Evolutionary conservation across 495 filamentous ascomycete genomes (phyloP).

Genomic region (Schizothecium vesticola): DNA sequence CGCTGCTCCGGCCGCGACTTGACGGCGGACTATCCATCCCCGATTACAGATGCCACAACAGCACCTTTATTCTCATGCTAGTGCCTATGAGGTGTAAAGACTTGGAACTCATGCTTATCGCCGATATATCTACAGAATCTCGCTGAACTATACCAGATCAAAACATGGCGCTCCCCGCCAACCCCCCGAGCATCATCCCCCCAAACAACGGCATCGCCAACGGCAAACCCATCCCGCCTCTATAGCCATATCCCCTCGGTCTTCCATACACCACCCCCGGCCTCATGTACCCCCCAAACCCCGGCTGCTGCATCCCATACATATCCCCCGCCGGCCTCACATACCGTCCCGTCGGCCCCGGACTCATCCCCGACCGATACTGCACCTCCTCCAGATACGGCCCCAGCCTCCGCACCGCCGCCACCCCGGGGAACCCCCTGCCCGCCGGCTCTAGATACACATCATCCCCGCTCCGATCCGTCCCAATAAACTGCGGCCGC

Average conservation of each 20-base stretch:
- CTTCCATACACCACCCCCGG: slow-evolving; percentile 1
- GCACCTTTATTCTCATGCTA: no score
- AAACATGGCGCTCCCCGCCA: neutral
- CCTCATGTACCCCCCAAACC: neutral
- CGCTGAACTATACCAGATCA: neutral
- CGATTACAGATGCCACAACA: no score
- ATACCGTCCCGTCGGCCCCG: slow-evolving; percentile 16
- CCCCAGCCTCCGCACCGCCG: slow-evolving; percentile 6
- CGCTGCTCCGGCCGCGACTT: neutral
- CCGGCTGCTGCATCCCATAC: neutral
- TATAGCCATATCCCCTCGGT: slow-evolving; percentile 3
- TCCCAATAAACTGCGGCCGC: slow-evolving; percentile 15
- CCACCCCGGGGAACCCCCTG: slow-evolving; percentile 19
- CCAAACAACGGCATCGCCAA: slow-evolving; percentile 2
- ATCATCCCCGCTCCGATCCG: slow-evolving; percentile 16
- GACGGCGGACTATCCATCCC: neutral
- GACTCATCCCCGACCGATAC: slow-evolving; percentile 9
- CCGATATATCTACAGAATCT: no score
- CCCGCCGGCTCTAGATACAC: slow-evolving; percentile 26
- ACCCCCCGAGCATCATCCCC: neutral
- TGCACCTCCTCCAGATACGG: slow-evolving; percentile 24
- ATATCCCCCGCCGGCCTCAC: slow-evolving; percentile 22
- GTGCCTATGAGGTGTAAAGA: neutral
- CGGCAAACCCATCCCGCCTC: neutral
- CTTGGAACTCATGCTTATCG: neutral